Conservation (phyloP, 352 stramenopile species). For the Pseudoperonospora humuli region DNA sequence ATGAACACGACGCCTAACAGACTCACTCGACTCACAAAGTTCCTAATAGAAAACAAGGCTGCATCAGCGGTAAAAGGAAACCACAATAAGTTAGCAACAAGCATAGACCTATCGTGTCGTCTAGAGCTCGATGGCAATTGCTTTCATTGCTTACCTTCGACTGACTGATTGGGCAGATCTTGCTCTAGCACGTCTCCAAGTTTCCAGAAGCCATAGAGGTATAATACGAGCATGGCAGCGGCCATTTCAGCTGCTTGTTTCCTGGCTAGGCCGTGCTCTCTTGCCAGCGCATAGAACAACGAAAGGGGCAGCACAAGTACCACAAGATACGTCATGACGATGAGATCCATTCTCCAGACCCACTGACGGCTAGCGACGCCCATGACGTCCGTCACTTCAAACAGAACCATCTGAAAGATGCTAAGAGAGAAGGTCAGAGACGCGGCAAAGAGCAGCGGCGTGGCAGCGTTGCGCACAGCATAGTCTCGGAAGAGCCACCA, state of each 20-base stretch:
- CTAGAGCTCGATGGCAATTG: not conserved
- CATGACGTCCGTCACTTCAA: slow-evolving; percentile 72
- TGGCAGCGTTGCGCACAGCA: slow-evolving; percentile 45
- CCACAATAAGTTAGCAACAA: not conserved
- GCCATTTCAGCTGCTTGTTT: slow-evolving; percentile 21
- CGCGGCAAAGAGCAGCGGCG: slow-evolving; percentile 62
- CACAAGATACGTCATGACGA: slow-evolving; percentile 70
- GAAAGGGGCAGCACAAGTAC: slow-evolving; percentile 67
- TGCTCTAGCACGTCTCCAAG: slow-evolving; percentile 48
- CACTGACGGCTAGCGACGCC: slow-evolving; percentile 51
- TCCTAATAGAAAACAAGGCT: slow-evolving; percentile 70
- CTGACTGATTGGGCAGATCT: slow-evolving; percentile 29
- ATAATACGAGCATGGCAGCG: slow-evolving; percentile 27
- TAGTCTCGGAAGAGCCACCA: slow-evolving; percentile 84
- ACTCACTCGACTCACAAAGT: slow-evolving; percentile 78
- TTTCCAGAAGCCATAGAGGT: slow-evolving; percentile 73
- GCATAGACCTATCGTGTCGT: not conserved
- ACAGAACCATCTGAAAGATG: slow-evolving; percentile 77
- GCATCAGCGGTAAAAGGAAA: not conserved
- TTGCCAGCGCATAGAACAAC: slow-evolving; percentile 67
- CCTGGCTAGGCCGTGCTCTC: slow-evolving; percentile 41
- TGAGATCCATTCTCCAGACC: slow-evolving; percentile 68
- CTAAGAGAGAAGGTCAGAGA: slow-evolving; percentile 73
- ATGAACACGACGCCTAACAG: slow-evolving; percentile 78
- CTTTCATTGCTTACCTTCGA: slow-evolving; percentile 29